Evolutionary conservation across 2,329 filamentous ascomycete species (phyloP), one percentile per base, ranked within the genome.

Genomic region (Arthrobotrys musiformis): DNA sequence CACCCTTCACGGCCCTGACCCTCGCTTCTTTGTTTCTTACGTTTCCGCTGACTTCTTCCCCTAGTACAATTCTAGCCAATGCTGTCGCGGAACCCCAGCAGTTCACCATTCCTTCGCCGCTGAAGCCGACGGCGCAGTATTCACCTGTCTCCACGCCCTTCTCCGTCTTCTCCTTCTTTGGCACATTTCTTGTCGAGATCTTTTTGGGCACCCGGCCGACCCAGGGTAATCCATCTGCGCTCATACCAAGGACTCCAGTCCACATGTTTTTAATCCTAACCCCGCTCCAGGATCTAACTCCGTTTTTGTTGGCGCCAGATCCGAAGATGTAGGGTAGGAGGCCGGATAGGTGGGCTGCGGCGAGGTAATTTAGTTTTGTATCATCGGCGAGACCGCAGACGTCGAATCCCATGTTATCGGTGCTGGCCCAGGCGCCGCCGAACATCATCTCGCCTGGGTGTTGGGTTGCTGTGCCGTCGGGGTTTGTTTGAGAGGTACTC

Each of bases 71-170:
- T 2, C 85, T 78, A 0, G 83, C 86, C 62, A 86, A 46, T 0
- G 86, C 86, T 9, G 83, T 84, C 0, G 86, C 87, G 50, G 84
- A 86, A 13, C 87, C 83, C 86, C 86, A 88, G 1, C 86, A 85
- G 83, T 85, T 86, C 1, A 86, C 85, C 86, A 88, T 88, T 2
- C 87, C 87, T 48, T 88, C 85, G 13, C 86, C 86, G 48, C 82
- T 84, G 79, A 85, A 88, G 0, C 86, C 87, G 0, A 85, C 86
- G 1, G 85, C 83, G n/a, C 88, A 83, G 86, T 86, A 88, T 79
- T 88, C 86, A 40, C 70, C 78, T 2, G 35, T 63, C 52, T 24
- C 35, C 11, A 60, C 58, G 8, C 66, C 64, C 15, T 62, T 48
- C 15, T 69, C 66, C 5, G 28, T 33, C 17, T 40, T 66, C 13